Base-by-base conservation (phyloP, 2,329 filamentous ascomycete genomes). In the Ramichloridium luteum region DNA sequence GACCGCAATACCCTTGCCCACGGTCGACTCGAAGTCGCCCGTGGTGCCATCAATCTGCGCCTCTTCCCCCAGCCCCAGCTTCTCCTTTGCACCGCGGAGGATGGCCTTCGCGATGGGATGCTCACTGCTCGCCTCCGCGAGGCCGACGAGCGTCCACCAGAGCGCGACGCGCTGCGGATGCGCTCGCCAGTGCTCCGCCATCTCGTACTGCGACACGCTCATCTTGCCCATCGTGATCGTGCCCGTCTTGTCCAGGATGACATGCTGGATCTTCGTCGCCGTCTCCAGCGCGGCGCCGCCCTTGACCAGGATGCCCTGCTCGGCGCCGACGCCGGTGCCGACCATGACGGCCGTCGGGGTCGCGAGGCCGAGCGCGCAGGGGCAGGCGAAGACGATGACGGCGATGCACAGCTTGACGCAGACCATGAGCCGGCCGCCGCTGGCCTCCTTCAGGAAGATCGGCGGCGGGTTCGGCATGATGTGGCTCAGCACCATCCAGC, bases 331-430 rank as follows among this genome's bases (percentile, higher is more conserved):
- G 37, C 90, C 90, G n/a, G 90, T 96, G 26, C 90, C 90, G 16
- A 98, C 90, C 90, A 98, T 96, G 54, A 98, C 86, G 2, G 90
- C 90, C 0, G 90, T 98, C 2, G 90, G 90, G 2, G 90, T 96
- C 14, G 85, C 86, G 12, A 98, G 70, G 34, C 90, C 90, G n/a
- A 98, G 73, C 1, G 90, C 90, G 53, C 90, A 98, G 12, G 90
- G 90, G 52, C 90, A 98, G 4, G 90, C 90, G 56, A 98, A 94
- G 13, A 96, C 90, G 51, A 98, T 93, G 44, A 98, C 90, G 0
- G 90, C 93, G 47, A 98, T 98, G 59, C 90, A 96, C 11, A 98
- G 75, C 63, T 96, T 92, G 41, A 96, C 66, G 54, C 90, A 98
- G 2, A 96, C 83, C 82, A 98, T 94, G 41, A 94, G 65, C 54